Conservation (phyloP, 306 rosid species). For the Crotalaria pallida region DNA sequence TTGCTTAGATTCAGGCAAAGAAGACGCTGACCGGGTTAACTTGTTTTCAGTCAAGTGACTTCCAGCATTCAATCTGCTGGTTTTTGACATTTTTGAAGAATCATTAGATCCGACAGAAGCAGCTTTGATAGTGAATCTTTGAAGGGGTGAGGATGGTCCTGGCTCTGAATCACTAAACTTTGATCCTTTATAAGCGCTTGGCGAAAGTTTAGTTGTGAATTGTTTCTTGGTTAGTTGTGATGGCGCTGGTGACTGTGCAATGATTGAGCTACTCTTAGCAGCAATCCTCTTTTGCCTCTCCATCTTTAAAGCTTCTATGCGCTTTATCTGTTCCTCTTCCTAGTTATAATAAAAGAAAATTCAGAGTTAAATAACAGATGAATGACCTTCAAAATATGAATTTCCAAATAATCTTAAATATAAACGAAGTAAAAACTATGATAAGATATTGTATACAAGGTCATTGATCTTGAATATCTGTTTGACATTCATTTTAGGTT, state of each 20-base stretch:
- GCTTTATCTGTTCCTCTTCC: conserved; percentile 77
- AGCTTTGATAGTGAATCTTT: conserved; percentile 48
- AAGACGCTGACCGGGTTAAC: conserved; percentile 66
- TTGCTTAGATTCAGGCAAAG: conserved; percentile 68
- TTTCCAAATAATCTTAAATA: conserved; percentile 3
- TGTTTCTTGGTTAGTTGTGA: conserved; percentile 61
- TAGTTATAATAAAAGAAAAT: conserved; percentile 24
- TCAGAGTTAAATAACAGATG: conserved; percentile 8
- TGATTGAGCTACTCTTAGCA: conserved; percentile 58
- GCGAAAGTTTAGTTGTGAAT: conserved; percentile 53
- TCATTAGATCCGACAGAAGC: conserved; percentile 54
- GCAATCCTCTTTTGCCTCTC: conserved; percentile 98
- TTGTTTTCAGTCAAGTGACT: conserved; percentile 50
- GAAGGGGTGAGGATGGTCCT: conserved; percentile 79
- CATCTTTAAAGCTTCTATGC: conserved; percentile 78
- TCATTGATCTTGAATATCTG: not conserved
- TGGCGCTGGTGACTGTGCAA: conserved; percentile 40
- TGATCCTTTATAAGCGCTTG: conserved; percentile 65
- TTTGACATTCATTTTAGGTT: conserved; percentile 15
- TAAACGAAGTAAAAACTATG: conserved; percentile 5
- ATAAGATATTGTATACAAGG: conserved; percentile 1
- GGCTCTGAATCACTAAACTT: conserved; percentile 92
- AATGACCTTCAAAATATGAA: conserved; percentile 11
- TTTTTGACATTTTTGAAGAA: conserved; percentile 57
- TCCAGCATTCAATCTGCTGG: conserved; percentile 52